Percentiles rank a stretch among this genome's conserved stretches.
Evolutionary conservation across 345 rosid genomes (phyloP).

Genomic region (Bruguiera sexangula): DNA sequence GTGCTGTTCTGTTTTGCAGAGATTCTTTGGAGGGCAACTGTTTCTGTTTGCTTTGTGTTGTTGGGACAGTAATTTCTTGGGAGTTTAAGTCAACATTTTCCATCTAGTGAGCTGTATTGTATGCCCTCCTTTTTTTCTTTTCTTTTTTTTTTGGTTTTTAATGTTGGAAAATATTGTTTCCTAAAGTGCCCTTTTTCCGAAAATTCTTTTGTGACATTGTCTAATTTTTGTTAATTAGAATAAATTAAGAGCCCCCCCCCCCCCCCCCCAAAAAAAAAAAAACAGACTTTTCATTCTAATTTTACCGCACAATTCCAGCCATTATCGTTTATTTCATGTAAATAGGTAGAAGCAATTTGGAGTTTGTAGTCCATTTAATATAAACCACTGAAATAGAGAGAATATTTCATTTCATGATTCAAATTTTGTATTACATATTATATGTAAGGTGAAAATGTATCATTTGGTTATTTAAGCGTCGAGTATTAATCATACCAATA

Average conservation of each 20-base stretch:
- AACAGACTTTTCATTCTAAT: neutral
- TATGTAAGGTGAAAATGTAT: no score
- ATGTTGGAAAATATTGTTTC: neutral
- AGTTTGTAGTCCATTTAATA: no score
- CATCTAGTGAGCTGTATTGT: no score
- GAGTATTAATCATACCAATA: no score
- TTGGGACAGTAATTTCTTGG: conserved; percentile 9
- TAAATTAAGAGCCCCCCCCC: neutral
- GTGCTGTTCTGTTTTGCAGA: conserved; percentile 14
- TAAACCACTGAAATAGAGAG: no score
- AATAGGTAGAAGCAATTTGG: no score
- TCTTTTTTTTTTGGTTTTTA: neutral
- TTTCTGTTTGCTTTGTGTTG: neutral
- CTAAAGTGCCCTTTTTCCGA: conserved; percentile 6
- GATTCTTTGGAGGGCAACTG: conserved; percentile 21
- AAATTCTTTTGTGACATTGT: neutral
- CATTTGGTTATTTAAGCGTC: no score
- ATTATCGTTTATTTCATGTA: no score
- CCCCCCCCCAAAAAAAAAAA: neutral
- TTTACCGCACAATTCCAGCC: no score
- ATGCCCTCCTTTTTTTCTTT: neutral
- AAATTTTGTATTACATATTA: no score
- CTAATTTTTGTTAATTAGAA: conserved; percentile 9
- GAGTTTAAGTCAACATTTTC: neutral
- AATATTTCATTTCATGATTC: no score